These are phyloP conservation scores for Penicillium flavigenum DNA, from an alignment of 495 filamentous ascomycete species.

Conservation along the genomic window DNA sequence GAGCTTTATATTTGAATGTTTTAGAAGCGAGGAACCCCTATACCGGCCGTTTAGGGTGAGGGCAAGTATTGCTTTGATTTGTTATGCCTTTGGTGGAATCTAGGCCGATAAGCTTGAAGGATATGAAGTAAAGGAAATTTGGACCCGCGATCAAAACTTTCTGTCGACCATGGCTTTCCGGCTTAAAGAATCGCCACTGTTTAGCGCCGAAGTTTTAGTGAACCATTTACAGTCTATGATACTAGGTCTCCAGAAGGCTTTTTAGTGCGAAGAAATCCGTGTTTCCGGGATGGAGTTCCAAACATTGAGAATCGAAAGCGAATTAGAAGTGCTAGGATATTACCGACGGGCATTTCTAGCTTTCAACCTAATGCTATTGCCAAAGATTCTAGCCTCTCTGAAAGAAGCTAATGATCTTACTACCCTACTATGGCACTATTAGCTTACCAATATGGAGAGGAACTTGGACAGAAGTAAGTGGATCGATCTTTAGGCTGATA, in stretches of 20 bases:
- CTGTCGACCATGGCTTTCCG: not conserved
- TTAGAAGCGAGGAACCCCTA: not conserved
- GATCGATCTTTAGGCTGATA: conserved; percentile 1
- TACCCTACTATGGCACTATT: no score
- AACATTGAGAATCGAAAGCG: conserved; percentile 1
- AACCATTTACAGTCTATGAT: conserved; percentile 2
- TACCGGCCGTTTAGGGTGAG: not conserved
- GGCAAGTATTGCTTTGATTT: conserved; percentile 3
- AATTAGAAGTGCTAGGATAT: not conserved
- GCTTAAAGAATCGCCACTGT: conserved; percentile 3
- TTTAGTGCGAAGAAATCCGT: conserved; percentile 5
- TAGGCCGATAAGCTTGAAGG: not conserved
- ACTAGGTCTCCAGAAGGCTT: not conserved
- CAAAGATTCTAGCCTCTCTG: not conserved
- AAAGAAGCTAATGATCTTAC: not conserved
- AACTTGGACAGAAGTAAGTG: not conserved
- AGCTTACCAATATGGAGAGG: not conserved
- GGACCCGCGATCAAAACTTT: not conserved
- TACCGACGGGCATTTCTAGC: no score
- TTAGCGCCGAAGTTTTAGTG: not conserved
- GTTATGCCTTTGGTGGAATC: not conserved
- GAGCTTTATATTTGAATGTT: not conserved
- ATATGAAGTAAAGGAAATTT: conserved; percentile 1
- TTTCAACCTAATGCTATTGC: no score
- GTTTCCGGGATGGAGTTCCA: not conserved